These are phyloP conservation scores for Ustilago curta DNA, from an alignment of 1,284 basidiomycete species.

Conservation along the genomic window DNA sequence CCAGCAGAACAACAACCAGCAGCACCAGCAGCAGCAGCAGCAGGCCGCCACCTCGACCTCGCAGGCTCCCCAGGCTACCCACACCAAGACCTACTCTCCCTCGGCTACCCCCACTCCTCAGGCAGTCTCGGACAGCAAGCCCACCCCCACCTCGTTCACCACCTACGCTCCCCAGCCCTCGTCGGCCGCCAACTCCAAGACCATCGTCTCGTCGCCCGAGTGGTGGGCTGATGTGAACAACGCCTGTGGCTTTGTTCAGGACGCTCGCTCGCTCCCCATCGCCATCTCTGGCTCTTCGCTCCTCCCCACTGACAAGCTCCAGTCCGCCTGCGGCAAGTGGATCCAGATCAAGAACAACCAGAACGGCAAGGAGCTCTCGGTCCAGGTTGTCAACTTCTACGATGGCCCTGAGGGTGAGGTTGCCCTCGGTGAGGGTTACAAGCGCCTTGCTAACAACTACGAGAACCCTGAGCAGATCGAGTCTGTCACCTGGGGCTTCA, in stretches of 20 bases:
- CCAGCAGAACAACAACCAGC: slow-evolving; percentile 45
- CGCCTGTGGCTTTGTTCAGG: slow-evolving; percentile 40
- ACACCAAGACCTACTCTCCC: slow-evolving; percentile 12
- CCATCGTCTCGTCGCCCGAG: slow-evolving; percentile 48
- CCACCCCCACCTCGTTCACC: slow-evolving; percentile 29
- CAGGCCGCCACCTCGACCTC: slow-evolving; percentile 28
- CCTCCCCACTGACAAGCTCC: slow-evolving; percentile 44
- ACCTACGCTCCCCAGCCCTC: slow-evolving; percentile 42
- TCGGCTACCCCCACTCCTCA: slow-evolving; percentile 29
- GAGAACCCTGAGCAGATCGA: slow-evolving; percentile 45
- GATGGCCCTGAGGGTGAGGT: slow-evolving; percentile 41
- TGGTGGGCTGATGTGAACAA: slow-evolving; percentile 48
- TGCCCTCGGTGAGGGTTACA: slow-evolving; percentile 53
- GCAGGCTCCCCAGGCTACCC: slow-evolving; percentile 8
- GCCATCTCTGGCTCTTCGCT: slow-evolving; percentile 50
- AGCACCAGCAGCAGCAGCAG: slow-evolving; percentile 36
- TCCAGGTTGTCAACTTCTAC: slow-evolving; percentile 50
- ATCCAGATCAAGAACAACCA: slow-evolving; percentile 57
- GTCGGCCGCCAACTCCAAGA: slow-evolving; percentile 36
- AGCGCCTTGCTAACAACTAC: slow-evolving; percentile 44
- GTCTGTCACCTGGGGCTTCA: slow-evolving; percentile 59
- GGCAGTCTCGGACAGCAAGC: slow-evolving; percentile 22
- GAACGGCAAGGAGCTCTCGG: slow-evolving; percentile 58
- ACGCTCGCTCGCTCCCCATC: slow-evolving; percentile 41
- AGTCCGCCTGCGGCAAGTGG: slow-evolving; percentile 55